Conservation (phyloP, 225 moss, liverwort and hornwort species). For the Pseudoscleropodium purum region DNA sequence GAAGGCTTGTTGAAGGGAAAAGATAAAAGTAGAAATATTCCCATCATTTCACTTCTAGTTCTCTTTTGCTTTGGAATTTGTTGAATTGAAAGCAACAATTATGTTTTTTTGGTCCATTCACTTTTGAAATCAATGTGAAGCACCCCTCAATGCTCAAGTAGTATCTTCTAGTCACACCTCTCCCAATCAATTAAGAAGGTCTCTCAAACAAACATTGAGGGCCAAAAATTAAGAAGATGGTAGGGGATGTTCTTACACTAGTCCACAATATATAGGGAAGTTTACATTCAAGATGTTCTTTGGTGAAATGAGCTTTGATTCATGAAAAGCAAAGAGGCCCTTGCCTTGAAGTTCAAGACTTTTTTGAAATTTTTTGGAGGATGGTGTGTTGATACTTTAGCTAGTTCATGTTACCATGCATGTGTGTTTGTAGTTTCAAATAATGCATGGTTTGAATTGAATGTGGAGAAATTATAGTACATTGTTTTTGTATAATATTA, state of each 20-base stretch:
- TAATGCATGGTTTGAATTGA: neutral
- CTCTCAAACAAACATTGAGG: too few relatives aligned
- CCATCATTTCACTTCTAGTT: neutral
- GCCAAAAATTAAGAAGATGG: accelerated
- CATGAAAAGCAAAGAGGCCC: neutral
- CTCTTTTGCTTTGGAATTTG: accelerated
- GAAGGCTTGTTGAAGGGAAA: neutral
- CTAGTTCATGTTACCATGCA: accelerated
- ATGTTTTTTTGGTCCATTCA: neutral
- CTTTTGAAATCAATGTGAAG: neutral
- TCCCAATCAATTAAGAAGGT: accelerated
- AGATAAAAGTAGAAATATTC: neutral
- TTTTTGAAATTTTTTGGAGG: accelerated
- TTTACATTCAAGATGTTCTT: neutral
- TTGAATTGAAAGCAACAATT: too few relatives aligned
- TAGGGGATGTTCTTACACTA: accelerated
- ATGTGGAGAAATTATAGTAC: accelerated
- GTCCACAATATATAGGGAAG: neutral
- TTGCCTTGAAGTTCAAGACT: neutral
- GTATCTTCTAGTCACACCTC: accelerated
- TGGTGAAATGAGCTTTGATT: neutral
- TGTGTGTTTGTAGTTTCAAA: neutral
- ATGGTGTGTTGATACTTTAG: accelerated
- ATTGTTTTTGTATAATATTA: neutral
- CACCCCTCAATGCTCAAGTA: accelerated